Conservation (phyloP, 345 rosid species). For the Syzygium aromaticum region DNA sequence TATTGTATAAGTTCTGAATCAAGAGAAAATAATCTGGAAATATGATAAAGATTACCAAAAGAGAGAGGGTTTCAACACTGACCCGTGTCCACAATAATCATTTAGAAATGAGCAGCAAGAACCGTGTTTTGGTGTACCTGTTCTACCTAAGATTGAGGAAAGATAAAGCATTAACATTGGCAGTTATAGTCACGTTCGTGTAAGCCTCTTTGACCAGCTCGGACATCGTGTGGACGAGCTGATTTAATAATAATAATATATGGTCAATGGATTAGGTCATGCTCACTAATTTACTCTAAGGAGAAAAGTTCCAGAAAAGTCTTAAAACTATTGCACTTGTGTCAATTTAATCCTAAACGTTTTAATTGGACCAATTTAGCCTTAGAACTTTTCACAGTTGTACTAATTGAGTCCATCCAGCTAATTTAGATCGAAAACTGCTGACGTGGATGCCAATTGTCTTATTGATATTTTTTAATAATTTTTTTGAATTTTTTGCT, state of each 20-base stretch:
- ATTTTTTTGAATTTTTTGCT: no score
- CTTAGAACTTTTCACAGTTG: no score
- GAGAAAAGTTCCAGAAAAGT: no score
- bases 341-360: no score
- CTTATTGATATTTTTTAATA: no score
- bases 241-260: not conserved
- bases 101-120: not conserved
- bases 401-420: no score
- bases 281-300: not conserved
- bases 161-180: not conserved
- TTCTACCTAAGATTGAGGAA: not conserved
- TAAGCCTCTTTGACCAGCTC: not conserved
- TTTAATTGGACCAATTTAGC: no score
- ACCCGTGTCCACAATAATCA: not conserved
- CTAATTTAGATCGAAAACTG: no score
- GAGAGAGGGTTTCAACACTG: not conserved
- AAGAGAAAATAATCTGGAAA: not conserved
- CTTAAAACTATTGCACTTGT: no score
- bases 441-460: no score
- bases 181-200: not conserved
- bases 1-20: no score
- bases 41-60: not conserved
- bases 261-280: not conserved
- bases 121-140: not conserved
- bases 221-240: not conserved